A percentile compares a stretch with the other conserved stretches of the same genome.
These are phyloP conservation scores for Raphanus raphanistrum DNA, from an alignment of 345 rosid genomes.

Conservation along the genomic window DNA sequence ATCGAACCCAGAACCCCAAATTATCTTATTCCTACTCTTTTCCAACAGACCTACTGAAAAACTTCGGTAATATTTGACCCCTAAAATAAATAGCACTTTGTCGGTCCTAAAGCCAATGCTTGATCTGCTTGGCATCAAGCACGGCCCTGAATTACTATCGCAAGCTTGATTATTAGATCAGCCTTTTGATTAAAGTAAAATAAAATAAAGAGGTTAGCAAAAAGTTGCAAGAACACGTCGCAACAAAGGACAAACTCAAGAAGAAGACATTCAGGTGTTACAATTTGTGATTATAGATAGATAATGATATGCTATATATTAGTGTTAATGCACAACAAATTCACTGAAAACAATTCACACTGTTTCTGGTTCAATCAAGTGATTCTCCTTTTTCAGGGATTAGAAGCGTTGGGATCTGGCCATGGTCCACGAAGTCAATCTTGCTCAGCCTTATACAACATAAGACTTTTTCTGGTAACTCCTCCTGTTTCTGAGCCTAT, in stretches of 20 bases:
- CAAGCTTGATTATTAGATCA: too few relatives aligned
- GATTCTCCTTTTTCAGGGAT: constrained; percentile 44
- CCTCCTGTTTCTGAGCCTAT: constrained; percentile 89
- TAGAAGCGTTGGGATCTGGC: constrained; percentile 66
- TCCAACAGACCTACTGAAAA: too few relatives aligned
- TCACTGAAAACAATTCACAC: neutral
- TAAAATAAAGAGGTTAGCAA: neutral
- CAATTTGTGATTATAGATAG: neutral
- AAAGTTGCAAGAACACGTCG: neutral
- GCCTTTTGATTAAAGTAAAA: too few relatives aligned
- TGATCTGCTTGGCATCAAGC: too few relatives aligned
- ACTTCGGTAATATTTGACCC: too few relatives aligned
- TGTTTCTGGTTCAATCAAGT: neutral
- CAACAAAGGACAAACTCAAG: neutral
- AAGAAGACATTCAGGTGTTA: neutral
- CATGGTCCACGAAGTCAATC: constrained; percentile 68
- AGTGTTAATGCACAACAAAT: constrained; percentile 22
- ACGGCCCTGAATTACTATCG: neutral
- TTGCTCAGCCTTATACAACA: constrained; percentile 83
- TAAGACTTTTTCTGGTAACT: constrained; percentile 71
- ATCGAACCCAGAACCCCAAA: too few relatives aligned
- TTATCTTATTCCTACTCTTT: too few relatives aligned
- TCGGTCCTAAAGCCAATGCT: too few relatives aligned
- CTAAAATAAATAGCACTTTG: too few relatives aligned
- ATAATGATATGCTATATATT: neutral